A percentile compares a stretch with the other conserved stretches of the same genome.
Evolutionary conservation across 495 filamentous ascomycete species (phyloP).

Genomic region (Hypoxylon intermedium): DNA sequence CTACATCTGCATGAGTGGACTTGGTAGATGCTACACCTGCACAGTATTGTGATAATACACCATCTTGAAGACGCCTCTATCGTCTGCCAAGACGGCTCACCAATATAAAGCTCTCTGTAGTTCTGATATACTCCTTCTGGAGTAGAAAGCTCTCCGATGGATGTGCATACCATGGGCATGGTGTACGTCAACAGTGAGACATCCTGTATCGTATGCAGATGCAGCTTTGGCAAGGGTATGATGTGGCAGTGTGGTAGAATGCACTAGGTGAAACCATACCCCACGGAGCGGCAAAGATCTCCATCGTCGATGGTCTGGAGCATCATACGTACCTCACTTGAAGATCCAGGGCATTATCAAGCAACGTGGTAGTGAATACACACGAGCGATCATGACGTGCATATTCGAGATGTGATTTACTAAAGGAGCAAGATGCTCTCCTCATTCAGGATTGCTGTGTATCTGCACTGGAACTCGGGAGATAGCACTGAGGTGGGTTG

Average conservation of each 20-base stretch:
- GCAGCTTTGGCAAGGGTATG: no score
- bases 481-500: no score
- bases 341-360: conserved; percentile 4
- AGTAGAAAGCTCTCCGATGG: conserved; percentile 18
- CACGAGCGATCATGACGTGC: conserved; percentile 30
- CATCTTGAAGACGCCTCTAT: conserved; percentile 7
- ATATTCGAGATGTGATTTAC: conserved; percentile 17
- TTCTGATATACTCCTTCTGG: conserved; percentile 8
- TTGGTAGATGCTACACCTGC: no score
- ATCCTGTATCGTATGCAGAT: neutral
- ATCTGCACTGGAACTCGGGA: no score
- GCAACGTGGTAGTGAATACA: conserved; percentile 7
- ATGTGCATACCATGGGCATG: conserved; percentile 9
- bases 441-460: conserved; percentile 5
- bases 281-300: conserved; percentile 4
- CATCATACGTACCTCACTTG: conserved; percentile 1
- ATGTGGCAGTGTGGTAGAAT: no score
- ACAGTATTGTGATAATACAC: conserved; percentile 17
- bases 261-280: conserved; percentile 4
- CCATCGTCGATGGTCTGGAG: conserved; percentile 7
- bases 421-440: conserved; percentile 11
- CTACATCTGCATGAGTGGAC: conserved; percentile 15
- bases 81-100: conserved; percentile 27
- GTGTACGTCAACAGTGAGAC: conserved; percentile 7
- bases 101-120: conserved; percentile 1